Evolutionary conservation across 2,329 filamentous ascomycete species (phyloP).

Genomic region (Pseudocercospora pini-densiflorae): DNA sequence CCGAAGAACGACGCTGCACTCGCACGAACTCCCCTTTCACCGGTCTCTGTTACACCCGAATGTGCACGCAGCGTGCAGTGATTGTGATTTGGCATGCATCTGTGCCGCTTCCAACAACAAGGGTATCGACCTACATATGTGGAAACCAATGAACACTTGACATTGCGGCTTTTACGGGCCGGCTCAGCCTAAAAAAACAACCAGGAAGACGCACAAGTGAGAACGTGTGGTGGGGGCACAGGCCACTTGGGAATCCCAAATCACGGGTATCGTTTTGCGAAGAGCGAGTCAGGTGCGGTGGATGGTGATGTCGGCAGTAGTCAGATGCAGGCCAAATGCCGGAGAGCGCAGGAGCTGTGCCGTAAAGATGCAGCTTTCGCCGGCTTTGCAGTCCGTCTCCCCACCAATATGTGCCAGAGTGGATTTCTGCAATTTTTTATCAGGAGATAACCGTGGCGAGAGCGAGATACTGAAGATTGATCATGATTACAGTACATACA

Average conservation of each 20-base stretch:
- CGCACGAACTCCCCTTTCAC: not conserved
- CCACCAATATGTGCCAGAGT: too few relatives aligned
- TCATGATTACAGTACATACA: not conserved
- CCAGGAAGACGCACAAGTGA: not conserved
- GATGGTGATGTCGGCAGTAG: not conserved
- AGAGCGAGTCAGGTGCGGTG: not conserved
- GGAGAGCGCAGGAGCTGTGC: not conserved
- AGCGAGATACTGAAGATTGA: not conserved
- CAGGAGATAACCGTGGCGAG: too few relatives aligned
- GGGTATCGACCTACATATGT: not conserved
- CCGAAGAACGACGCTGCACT: not conserved
- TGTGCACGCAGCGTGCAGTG: not conserved
- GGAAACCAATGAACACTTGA: not conserved
- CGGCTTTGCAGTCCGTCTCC: too few relatives aligned
- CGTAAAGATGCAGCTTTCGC: not conserved
- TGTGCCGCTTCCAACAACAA: not conserved
- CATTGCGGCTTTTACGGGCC: not conserved
- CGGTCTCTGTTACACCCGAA: not conserved
- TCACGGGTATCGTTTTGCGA: slow-evolving; percentile 2
- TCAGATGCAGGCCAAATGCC: not conserved
- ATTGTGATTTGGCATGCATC: not conserved
- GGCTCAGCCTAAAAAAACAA: not conserved
- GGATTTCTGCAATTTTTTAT: too few relatives aligned
- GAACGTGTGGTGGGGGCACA: not conserved
- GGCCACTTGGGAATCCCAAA: not conserved